phyloP scores from a whole-genome alignment of 2,329 filamentous ascomycete genomes.

The Neocucurbitaria cava region DNA sequence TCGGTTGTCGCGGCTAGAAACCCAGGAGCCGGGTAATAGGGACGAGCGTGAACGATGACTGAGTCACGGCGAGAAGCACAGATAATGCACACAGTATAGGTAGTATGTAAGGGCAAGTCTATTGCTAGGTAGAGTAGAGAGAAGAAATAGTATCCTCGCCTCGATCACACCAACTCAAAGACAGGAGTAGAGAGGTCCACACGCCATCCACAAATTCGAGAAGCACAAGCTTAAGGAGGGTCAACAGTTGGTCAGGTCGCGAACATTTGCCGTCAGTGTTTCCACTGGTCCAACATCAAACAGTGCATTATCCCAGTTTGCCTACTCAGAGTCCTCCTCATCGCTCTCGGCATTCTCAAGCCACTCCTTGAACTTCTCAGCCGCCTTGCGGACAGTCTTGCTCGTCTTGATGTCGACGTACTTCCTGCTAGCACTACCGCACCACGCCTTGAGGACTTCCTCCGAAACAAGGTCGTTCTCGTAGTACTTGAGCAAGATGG shows the following conservation, averaged over 20 bases:
- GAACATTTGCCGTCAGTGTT: conserved; percentile 1
- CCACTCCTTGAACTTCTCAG: conserved; percentile 93
- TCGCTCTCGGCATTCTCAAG: conserved; percentile 79
- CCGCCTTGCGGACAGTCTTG: conserved; percentile 94
- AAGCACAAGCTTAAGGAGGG: conserved; percentile 10
- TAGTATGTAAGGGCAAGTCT: conserved; percentile 16
- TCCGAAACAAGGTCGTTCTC: conserved; percentile 88
- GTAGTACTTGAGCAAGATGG: conserved; percentile 89
- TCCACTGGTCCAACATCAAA: not conserved
- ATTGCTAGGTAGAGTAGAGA: conserved; percentile 25
- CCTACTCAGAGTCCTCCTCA: conserved; percentile 39
- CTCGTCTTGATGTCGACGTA: conserved; percentile 89
- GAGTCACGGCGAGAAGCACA: conserved; percentile 3
- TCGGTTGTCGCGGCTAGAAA: conserved; percentile 9
- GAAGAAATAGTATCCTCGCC: conserved; percentile 8
- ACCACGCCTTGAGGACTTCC: conserved; percentile 90
- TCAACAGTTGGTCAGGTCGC: conserved; percentile 11
- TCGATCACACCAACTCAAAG: conserved; percentile 7
- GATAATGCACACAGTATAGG: not conserved
- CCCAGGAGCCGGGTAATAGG: conserved; percentile 21
- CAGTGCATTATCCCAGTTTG: not conserved
- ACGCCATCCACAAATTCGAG: conserved; percentile 19
- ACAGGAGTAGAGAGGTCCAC: conserved; percentile 30
- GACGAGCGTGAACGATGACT: conserved; percentile 8
- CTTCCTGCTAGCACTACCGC: conserved; percentile 95